A percentile compares a stretch with the other conserved stretches of the same genome.
Evolutionary conservation across 257 asterid genomes (phyloP).

Genomic region (Solanum bulbocastanum): DNA sequence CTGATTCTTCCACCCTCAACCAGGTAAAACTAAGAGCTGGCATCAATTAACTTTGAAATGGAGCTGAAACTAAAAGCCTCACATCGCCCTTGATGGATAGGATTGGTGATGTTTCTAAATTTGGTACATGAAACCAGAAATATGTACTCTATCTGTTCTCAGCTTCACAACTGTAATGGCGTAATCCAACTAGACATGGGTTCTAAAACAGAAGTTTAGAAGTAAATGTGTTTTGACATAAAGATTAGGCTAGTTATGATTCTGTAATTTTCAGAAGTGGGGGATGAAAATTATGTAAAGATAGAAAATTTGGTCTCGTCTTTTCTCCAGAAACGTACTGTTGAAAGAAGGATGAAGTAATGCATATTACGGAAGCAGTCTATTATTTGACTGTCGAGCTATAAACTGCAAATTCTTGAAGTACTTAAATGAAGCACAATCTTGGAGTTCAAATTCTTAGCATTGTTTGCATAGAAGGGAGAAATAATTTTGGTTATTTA

Average conservation of each 20-base stretch:
- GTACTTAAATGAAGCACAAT: background rate
- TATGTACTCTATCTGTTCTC: background rate
- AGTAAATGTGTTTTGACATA: background rate
- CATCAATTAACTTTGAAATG: background rate
- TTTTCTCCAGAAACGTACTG: background rate
- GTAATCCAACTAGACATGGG: background rate
- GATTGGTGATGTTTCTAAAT: background rate
- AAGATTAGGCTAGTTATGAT: background rate
- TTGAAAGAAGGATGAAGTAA: background rate
- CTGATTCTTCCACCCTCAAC: constrained; percentile 49
- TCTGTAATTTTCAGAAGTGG: background rate
- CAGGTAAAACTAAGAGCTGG: constrained; percentile 30
- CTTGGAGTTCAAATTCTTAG: background rate
- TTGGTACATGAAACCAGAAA: background rate
- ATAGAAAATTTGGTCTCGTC: background rate
- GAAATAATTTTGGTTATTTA: background rate
- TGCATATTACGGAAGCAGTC: background rate
- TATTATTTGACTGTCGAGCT: background rate
- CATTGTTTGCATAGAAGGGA: background rate
- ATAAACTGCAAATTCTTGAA: background rate
- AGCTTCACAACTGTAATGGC: background rate
- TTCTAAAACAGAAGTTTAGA: background rate
- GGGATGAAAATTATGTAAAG: background rate
- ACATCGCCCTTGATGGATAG: background rate
- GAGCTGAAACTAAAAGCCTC: background rate